A percentile compares a stretch with the other conserved stretches of the same genome.
Conservation (phyloP, 257 asterid genomes). For the Solanum phureja region DNA sequence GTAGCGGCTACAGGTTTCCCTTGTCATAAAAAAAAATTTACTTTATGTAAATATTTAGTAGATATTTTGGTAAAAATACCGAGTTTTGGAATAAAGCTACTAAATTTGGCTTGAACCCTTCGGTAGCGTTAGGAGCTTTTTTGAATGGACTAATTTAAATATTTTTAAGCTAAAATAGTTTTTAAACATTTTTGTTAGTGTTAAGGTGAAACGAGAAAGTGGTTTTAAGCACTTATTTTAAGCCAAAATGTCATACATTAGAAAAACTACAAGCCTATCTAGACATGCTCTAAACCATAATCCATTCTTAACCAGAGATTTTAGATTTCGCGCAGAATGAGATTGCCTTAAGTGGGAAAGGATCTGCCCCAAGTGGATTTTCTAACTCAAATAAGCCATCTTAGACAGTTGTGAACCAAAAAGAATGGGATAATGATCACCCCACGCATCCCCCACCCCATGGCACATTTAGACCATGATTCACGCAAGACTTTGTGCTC, state of each 20-base stretch:
- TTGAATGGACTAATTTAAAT: neutral
- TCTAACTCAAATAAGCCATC: neutral
- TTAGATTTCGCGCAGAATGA: neutral
- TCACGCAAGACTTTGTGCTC: neutral
- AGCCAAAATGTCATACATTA: no score
- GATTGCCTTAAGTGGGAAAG: neutral
- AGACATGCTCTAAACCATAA: no score
- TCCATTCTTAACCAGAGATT: neutral
- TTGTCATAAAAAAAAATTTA: no score
- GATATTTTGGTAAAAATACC: neutral
- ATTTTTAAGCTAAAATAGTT: no score
- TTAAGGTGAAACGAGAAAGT: no score
- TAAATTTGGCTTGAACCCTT: neutral
- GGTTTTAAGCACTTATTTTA: no score
- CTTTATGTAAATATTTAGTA: neutral
- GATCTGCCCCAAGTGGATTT: neutral
- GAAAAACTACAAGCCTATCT: no score
- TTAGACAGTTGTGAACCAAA: neutral
- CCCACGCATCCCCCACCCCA: neutral
- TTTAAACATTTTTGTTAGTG: no score
- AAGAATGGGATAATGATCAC: neutral
- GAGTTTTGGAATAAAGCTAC: neutral
- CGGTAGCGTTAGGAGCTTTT: neutral
- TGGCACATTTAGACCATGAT: neutral
- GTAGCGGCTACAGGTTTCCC: no score